These are phyloP conservation scores for Pichia sp. DNA, from an alignment of 1,139 yeast species.

Conservation along the genomic window DNA sequence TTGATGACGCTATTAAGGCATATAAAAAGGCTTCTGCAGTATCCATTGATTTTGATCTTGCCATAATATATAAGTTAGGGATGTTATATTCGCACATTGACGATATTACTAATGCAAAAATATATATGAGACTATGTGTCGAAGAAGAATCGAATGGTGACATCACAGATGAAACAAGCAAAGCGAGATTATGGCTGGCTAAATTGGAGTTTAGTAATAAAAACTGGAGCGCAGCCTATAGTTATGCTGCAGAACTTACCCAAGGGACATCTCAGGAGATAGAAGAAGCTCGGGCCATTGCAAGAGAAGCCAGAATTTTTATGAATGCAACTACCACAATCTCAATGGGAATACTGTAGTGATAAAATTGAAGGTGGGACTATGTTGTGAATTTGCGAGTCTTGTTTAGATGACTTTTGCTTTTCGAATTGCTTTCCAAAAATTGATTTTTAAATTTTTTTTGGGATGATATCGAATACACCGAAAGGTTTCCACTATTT, in stretches of 20 bases:
- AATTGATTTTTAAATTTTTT: too few species aligned
- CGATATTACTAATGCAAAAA: constrained; percentile 45
- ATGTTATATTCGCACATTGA: constrained; percentile 50
- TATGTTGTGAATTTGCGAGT: neutral
- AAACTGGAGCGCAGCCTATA: constrained; percentile 63
- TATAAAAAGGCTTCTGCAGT: constrained; percentile 50
- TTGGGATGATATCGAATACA: too few species aligned
- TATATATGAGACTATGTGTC: constrained; percentile 66
- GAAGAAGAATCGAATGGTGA: constrained; percentile 63
- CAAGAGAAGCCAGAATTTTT: constrained; percentile 52
- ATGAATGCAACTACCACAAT: constrained; percentile 11
- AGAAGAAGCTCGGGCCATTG: constrained; percentile 82
- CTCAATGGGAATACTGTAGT: neutral
- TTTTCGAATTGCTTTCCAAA: neutral
- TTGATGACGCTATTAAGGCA: constrained; percentile 54
- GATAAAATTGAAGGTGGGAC: neutral
- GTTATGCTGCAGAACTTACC: constrained; percentile 64
- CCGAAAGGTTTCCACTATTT: too few species aligned
- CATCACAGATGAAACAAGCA: constrained; percentile 66
- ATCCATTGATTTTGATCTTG: constrained; percentile 32
- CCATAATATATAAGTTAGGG: constrained; percentile 62
- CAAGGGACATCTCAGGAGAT: constrained; percentile 78
- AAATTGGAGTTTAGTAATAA: constrained; percentile 49
- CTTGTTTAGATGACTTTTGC: neutral
- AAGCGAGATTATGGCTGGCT: constrained; percentile 86